Conservation (phyloP, 352 stramenopile species). For the Phytophthora pistaciae region DNA sequence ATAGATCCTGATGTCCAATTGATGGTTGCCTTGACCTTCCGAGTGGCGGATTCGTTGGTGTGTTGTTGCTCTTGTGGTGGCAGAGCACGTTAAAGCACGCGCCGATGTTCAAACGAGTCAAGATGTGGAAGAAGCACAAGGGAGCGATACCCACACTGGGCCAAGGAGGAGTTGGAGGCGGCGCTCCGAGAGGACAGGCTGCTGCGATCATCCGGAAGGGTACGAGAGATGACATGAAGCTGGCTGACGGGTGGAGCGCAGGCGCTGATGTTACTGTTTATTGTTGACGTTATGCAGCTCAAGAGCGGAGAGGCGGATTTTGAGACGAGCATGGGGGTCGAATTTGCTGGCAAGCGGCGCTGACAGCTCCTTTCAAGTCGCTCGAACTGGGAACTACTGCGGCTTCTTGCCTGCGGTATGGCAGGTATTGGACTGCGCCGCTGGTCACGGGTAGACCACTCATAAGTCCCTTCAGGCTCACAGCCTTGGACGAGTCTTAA, state of each 20-base stretch:
- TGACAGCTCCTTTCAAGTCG: slow-evolving; percentile 11
- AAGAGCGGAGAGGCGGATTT: slow-evolving; percentile 66
- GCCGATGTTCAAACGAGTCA: slow-evolving; percentile 90
- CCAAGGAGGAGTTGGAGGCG: slow-evolving; percentile 67
- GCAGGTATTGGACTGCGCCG: slow-evolving; percentile 15
- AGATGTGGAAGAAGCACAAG: slow-evolving; percentile 91
- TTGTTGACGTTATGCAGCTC: slow-evolving; percentile 34
- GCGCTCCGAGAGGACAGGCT: slow-evolving; percentile 72
- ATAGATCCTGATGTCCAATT: too few relatives aligned
- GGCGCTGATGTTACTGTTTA: neutral
- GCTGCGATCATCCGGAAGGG: slow-evolving; percentile 86
- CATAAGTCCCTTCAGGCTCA: slow-evolving; percentile 15
- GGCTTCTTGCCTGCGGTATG: slow-evolving; percentile 31
- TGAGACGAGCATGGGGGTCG: slow-evolving; percentile 18
- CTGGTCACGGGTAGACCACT: slow-evolving; percentile 28
- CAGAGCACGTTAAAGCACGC: slow-evolving; percentile 83
- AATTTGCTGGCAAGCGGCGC: slow-evolving; percentile 2
- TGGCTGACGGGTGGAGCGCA: neutral
- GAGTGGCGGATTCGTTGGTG: slow-evolving; percentile 39
- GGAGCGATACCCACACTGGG: slow-evolving; percentile 76
- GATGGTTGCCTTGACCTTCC: slow-evolving; percentile 37
- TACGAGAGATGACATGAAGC: slow-evolving; percentile 17
- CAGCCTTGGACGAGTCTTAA: slow-evolving; percentile 32
- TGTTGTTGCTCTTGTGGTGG: slow-evolving; percentile 26
- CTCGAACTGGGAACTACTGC: slow-evolving; percentile 18